Conservation (phyloP, 2,329 filamentous ascomycete genomes). For the Beauveria bassiana region DNA sequence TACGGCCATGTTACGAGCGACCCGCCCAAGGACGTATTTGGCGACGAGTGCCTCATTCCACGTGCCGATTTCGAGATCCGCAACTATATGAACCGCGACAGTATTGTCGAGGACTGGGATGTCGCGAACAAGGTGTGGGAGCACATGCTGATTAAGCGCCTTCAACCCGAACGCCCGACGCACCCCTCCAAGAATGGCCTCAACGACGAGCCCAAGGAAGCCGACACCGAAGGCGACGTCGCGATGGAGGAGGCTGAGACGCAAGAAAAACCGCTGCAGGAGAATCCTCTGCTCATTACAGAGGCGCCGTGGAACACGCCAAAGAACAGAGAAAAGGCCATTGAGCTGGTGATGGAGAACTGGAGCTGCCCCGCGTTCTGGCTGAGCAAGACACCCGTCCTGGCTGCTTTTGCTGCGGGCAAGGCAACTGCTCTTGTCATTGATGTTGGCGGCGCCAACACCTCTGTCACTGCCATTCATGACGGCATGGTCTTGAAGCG, state of each 20-base stretch:
- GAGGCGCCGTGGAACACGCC: constrained; percentile 87
- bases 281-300: constrained; percentile 87
- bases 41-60: constrained; percentile 83
- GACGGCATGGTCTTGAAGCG: constrained; percentile 93
- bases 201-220: constrained; percentile 57
- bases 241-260: constrained; percentile 45
- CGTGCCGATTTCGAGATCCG: constrained; percentile 70
- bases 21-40: constrained; percentile 58
- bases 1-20: constrained; percentile 58
- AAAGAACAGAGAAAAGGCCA: constrained; percentile 86
- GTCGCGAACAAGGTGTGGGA: constrained; percentile 85
- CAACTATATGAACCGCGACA: constrained; percentile 87
- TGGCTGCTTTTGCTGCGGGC: constrained; percentile 85
- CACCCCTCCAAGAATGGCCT: constrained; percentile 69
- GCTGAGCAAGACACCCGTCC: constrained; percentile 78
- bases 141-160: constrained; percentile 77
- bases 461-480: constrained; percentile 83
- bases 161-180: constrained; percentile 68
- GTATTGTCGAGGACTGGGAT: constrained; percentile 95
- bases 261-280: constrained; percentile 72
- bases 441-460: constrained; percentile 82
- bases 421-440: constrained; percentile 90
- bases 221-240: constrained; percentile 54
- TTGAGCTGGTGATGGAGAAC: constrained; percentile 94
- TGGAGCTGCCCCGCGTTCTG: constrained; percentile 96